Evolutionary conservation across 2,329 filamentous ascomycete species (phyloP).

Genomic region (Sphaceloma murrayae): DNA sequence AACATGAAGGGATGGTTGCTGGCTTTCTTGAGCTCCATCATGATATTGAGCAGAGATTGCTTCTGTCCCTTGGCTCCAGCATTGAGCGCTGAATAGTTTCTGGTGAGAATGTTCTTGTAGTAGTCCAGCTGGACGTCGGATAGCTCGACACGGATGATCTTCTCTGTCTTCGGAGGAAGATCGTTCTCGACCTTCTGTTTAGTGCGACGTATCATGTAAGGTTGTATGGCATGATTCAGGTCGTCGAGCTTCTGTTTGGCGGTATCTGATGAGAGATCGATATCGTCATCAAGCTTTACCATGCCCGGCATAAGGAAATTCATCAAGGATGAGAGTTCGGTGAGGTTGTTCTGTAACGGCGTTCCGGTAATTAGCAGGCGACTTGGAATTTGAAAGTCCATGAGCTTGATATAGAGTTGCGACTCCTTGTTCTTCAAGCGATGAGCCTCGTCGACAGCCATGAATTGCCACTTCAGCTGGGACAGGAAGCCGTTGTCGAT

Average conservation of each 20-base stretch:
- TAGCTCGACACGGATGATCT: slow-evolving; percentile 95
- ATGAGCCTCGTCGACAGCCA: slow-evolving; percentile 94
- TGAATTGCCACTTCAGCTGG: slow-evolving; percentile 93
- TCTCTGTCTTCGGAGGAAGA: slow-evolving; percentile 91
- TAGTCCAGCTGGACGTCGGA: slow-evolving; percentile 95
- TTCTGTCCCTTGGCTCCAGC: slow-evolving; percentile 85
- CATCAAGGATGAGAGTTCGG: slow-evolving; percentile 82
- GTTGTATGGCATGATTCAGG: slow-evolving; percentile 77
- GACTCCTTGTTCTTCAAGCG: slow-evolving; percentile 94
- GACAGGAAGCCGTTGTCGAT: slow-evolving; percentile 75
- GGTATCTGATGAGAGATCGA: slow-evolving; percentile 68
- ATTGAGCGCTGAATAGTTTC: slow-evolving; percentile 90
- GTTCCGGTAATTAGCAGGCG: slow-evolving; percentile 92
- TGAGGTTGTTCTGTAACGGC: slow-evolving; percentile 92
- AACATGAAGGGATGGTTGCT: slow-evolving; percentile 99
- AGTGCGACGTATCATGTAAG: slow-evolving; percentile 88
- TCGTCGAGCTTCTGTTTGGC: slow-evolving; percentile 81
- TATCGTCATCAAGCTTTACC: slow-evolving; percentile 80
- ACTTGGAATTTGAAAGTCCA: slow-evolving; percentile 78
- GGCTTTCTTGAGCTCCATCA: slow-evolving; percentile 99
- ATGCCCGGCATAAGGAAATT: slow-evolving; percentile 97
- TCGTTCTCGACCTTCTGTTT: slow-evolving; percentile 98
- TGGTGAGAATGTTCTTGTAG: slow-evolving; percentile 96
- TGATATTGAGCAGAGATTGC: slow-evolving; percentile 91
- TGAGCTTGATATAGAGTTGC: slow-evolving; percentile 76